Evolutionary conservation across 768 basidiomycete genomes (phyloP), one percentile per base, ranked within the genome.

Genomic region (Hirschioporus abietinus): DNA sequence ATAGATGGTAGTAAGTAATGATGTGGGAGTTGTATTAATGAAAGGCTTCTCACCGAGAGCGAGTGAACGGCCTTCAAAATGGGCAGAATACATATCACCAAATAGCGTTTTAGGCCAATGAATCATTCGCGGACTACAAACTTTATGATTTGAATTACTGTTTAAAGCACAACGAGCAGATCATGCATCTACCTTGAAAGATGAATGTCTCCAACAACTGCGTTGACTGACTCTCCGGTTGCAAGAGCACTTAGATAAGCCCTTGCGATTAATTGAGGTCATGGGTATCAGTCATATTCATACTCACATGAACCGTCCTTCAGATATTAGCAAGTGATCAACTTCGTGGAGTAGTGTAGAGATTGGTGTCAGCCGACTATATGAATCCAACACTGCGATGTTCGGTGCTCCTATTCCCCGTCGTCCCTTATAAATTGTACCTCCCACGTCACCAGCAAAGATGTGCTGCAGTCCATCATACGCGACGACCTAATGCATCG

Each of bases 11-110:
- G 2, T 30, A 30, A 30, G 30, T 30, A 30, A 8, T 30, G 30
- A 30, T 42, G 17, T 25, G 20, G 30, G 59, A 17, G 42, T 17
- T 23, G 20, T 30, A 63, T 8, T 34, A 25, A 7, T 15, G 67
- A 58, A 6, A 18, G n/a, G 18, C n/a, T 36, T 63, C 65, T 59
- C 75, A 87, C 89, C 89, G 68, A 91, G 73, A 6, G 81, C 82
- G 15, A 90, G 77, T 42, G 80, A 76, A 35, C 77, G 74, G 2
- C 78, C 82, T 35, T 75, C 77, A 6, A 91, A 75, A 72, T 86
- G 80, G 35, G 86, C 80, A 1, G 82, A 75, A 78, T 87, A 84
- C 23, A 91, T 77, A 69, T 91, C 89, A 66, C 42, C 42, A 10
- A 52, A 52, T 20, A 52, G 20, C 20, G 5, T 3, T 10, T 52